These are phyloP conservation scores for Umbelopsis isabellina DNA, from an alignment of 192 early-diverging fungal species.

Conservation along the genomic window DNA sequence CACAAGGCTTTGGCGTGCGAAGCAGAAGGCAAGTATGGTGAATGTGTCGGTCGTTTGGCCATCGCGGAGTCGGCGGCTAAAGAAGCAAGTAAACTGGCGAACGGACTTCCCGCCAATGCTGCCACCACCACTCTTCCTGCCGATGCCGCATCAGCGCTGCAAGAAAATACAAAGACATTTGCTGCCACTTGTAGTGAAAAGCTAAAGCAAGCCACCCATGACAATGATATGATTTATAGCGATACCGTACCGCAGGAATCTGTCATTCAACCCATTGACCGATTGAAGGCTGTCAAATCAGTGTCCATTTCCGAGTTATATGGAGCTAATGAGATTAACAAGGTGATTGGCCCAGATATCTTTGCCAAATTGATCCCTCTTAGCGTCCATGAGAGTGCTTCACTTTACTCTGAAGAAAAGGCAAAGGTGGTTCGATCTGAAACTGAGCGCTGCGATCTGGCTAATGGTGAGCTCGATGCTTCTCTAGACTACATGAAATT, in stretches of 20 bases:
- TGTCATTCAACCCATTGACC: slow-evolving; percentile 80
- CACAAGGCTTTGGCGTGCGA: slow-evolving; percentile 80
- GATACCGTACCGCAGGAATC: slow-evolving; percentile 81
- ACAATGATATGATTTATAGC: slow-evolving; percentile 98
- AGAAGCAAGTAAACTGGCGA: slow-evolving; percentile 81
- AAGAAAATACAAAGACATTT: slow-evolving; percentile 73
- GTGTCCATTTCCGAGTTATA: slow-evolving; percentile 76
- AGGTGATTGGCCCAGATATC: slow-evolving; percentile 90
- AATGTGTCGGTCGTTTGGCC: slow-evolving; percentile 75
- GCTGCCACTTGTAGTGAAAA: slow-evolving; percentile 71
- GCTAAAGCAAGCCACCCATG: slow-evolving; percentile 67
- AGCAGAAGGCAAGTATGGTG: slow-evolving; percentile 81
- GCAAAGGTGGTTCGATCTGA: slow-evolving; percentile 88
- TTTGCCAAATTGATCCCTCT: slow-evolving; percentile 89
- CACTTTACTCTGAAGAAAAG: slow-evolving; percentile 95
- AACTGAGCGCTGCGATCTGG: slow-evolving; percentile 75
- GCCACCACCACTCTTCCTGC: slow-evolving; percentile 62
- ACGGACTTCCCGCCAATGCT: slow-evolving; percentile 61
- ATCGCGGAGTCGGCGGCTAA: slow-evolving; percentile 83
- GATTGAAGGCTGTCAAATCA: slow-evolving; percentile 81
- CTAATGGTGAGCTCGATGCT: slow-evolving; percentile 83
- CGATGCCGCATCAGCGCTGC: slow-evolving; percentile 69
- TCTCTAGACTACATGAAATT: slow-evolving; percentile 89
- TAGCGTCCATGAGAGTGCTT: slow-evolving; percentile 91
- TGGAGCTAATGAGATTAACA: slow-evolving; percentile 73